Base-by-base conservation (phyloP, 805 yeast genomes). In the Candida tallmaniae region DNA sequence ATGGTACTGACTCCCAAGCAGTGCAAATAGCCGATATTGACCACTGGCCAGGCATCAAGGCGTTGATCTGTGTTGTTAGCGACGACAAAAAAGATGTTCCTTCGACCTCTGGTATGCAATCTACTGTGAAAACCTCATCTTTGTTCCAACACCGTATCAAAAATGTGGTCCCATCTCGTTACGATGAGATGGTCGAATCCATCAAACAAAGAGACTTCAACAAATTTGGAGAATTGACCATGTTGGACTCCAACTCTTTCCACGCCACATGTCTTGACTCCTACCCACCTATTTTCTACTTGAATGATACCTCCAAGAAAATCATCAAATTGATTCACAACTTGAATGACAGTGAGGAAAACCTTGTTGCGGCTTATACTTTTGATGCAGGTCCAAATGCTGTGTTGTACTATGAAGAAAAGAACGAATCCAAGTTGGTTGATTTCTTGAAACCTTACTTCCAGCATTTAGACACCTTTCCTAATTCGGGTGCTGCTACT, bases 311-410 rank as follows among this genome's bases (percentile, higher is more conserved):
- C 6, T 88, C 96, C 5, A 83, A 83, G 48, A 79, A 78, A 35
- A 76, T 87, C 51, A 82, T 89, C 44, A 83, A 82, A 48, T 67
- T 85, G 32, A 74, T 88, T 31, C 94, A 93, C 59, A 65, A 70
- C 36, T 76, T 93, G 56, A 93, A 93, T 54, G 80, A 73, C 44
- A 46, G 57, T 4, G 79, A 74, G 23, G 85, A 83, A 34, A 68
- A 74, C 51, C 72, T 73, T 9, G 72, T 90, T 36, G 98, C 96
- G 9, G 97, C 97, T 24, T 93, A 93, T 62, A 93, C 99, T 2
- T 93, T 83, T 54, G 99, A 93, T 60, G 99, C 99, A 21, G 99
- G 99, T 55, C 98, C 99, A 61, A 93, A 93, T 62, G 96, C 97
- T 14, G 99, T 93, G 29, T 74, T 93, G 41, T 93, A 93, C 65